Evolutionary conservation across 805 yeast genomes (phyloP), one percentile per base, ranked within the genome.

Genomic region (Candida awuae): DNA sequence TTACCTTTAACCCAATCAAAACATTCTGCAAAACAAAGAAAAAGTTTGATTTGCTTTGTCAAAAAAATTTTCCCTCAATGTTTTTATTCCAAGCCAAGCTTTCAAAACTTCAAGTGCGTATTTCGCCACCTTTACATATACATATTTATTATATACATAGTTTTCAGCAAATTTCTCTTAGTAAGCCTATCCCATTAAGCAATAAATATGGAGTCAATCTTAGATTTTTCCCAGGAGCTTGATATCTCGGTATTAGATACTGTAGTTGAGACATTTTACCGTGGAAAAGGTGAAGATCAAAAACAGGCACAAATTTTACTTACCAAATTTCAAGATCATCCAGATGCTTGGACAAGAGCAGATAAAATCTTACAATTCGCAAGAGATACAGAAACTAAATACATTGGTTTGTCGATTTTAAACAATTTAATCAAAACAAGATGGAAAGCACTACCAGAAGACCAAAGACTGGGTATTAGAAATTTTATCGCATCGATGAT

Each of bases 401-500:
- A 83, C 61, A 82, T 92, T 59, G 98, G 96, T 8, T 68, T 92
- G 42, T 78, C 94, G 18, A 84, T 92, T 44, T 68, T 92, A 53
- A 95, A 92, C 63, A 86, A 84, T 53, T 71, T 92, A 55, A 88
- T 92, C 57, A 81, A 80, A 50, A 83, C 94, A 36, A 77, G 88
- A 53, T 92, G 99, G 99, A 92, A 87, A 62, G 73, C 87, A 40
- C 70, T 92, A 38, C 95, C 96, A 9, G 78, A 74, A 42, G 87
- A 80, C 30, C 96, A 92, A 64, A 75, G 95, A 51, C 68, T 82
- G 36, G 97, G 97, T 19, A 92, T 92, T 50, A 76, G 98, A 56
- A 87, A 90, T 58, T 92, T 92, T 53, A 74, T 88, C 44, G 97
- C 88, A 41, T 80, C 85, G 51, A 88, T 92, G 95, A 84, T 92